Evolutionary conservation across 2,329 filamentous ascomycete genomes (phyloP), one percentile per base, ranked within the genome.

Genomic region (Elsinoe perseae): DNA sequence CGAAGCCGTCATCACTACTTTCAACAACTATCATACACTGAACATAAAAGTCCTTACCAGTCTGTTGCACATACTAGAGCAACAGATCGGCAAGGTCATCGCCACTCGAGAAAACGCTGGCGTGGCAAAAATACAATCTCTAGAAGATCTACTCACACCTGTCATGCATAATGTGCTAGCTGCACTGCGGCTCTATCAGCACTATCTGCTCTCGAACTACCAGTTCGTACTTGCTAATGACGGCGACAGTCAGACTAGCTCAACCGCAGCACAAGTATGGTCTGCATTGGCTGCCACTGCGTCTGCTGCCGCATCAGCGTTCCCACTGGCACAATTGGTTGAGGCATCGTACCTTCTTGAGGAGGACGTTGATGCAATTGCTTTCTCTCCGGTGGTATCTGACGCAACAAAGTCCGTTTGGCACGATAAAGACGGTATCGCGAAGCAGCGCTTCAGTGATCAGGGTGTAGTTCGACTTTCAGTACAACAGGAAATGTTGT

Each of bases 281-380:
- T 81, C 79, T 60, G 77, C 79, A 0, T 86, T 86, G 63, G 80
- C 82, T n/a, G 77, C 75, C 38, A 79, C 80, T 0, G 68, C 86
- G 52, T 84, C 81, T 36, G 71, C 81, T 10, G 69, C 87, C 25
- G 77, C 77, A 7, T 77, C 77, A 2, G 78, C 75, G 16, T 86
- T 86, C 61, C 77, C 82, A 18, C 75, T 81, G 27, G 72, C 75
- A 48, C 72, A 77, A 40, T 73, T 87, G 27, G 75, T 78, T 2
- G 71, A 76, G 36, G 70, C 84, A 25, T 72, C 76, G 10, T 87
- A 88, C 65, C 73, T 87, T 63, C 73, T 88, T 2, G 80, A 84
- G 59, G 85, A 88, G 66, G 85, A 88, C 65, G 79, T 80, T 57
- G 80, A 83, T 55, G 85, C 80, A 2, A 72, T 86, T 59, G 83